Percentiles rank a stretch among this genome's conserved stretches.
Conservation (phyloP, 331 rosid genomes). For the Stylosanthes scabra region DNA sequence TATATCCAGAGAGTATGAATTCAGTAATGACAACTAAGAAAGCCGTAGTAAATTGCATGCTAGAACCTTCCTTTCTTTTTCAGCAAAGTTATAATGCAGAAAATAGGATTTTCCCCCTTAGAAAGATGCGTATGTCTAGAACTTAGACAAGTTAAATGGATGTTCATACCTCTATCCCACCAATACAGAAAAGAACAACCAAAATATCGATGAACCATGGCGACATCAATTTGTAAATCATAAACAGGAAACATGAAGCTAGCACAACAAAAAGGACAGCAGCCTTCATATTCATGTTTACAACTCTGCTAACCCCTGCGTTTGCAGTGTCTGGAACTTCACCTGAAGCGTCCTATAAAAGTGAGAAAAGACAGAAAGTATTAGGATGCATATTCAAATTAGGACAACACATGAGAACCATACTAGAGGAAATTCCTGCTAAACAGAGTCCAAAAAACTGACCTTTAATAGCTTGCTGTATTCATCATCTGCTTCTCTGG, state of each 20-base stretch:
- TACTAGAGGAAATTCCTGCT: neutral
- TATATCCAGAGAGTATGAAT: slow-evolving; percentile 24
- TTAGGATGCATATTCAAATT: slow-evolving; percentile 15
- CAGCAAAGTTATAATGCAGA: slow-evolving; percentile 21
- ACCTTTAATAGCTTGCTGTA: slow-evolving; percentile 85
- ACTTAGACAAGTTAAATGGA: slow-evolving; percentile 31
- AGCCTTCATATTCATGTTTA: slow-evolving; percentile 78
- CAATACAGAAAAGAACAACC: slow-evolving; percentile 98
- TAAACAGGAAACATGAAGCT: slow-evolving; percentile 91
- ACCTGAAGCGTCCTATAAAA: slow-evolving; percentile 73
- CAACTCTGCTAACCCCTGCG: slow-evolving; percentile 55
- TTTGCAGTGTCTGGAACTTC: slow-evolving; percentile 55
- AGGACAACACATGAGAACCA: slow-evolving; percentile 15
- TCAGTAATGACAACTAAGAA: slow-evolving; percentile 3
- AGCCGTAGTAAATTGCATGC: slow-evolving; percentile 24
- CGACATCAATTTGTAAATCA: slow-evolving; percentile 92
- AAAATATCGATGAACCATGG: slow-evolving; percentile 82
- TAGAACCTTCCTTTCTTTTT: neutral
- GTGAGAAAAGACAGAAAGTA: slow-evolving; percentile 31
- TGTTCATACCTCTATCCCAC: slow-evolving; percentile 85
- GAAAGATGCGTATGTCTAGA: slow-evolving; percentile 7
- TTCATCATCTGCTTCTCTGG: slow-evolving; percentile 78
- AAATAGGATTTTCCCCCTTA: slow-evolving; percentile 10
- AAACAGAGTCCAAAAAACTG: slow-evolving; percentile 32
- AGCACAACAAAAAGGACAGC: slow-evolving; percentile 83